Evolutionary conservation across 148 eudicot species (phyloP), one percentile per base, ranked within the genome.

Genomic region (Tetragonia tetragonoides): DNA sequence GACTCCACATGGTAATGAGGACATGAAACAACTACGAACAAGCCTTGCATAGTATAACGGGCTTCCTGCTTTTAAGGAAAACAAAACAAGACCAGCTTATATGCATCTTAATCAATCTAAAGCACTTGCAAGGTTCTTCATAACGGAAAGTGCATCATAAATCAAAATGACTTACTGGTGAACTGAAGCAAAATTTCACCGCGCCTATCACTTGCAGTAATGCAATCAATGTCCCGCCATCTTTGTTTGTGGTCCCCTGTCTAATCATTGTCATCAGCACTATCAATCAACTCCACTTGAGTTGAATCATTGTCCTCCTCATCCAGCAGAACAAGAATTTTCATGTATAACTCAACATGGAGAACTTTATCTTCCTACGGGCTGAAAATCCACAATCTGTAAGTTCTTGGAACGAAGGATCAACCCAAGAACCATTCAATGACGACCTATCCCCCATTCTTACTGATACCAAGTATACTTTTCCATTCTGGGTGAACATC

Each of bases 251-350:
- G 17, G 12, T 11, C 18, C 17, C 18, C 18, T 11, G 14, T 53
- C 15, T 53, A 3, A 53, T 53, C 18, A 8, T 16, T 3, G 18
- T 3, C 59, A 53, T 16, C 59, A 53, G 15, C 12, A 11, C 4
- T 53, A 11, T 8, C 12, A 9, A 44, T 44, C 47, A 44, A 9
- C 47, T 44, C 9, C 47, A 44, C 7, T 44, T 44, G 18, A 61
- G 67, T 21, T 16, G 49, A 24, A 64, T 37, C 56, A 49, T 18
- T 18, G 65, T 61, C 71, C 18, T 49, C 78, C 8, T 5, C 6
- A 44, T 68, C 20, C 12, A 77, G 72, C 4, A 77, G 37, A 56
- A 77, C 72, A 17, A 59, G 44, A 59, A 67, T 69, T 65, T 77
- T 74, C 28, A 9, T 56, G 57, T 41, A 68, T 4, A 21, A 56